A percentile compares a stretch with the other conserved stretches of the same genome.
These are phyloP conservation scores for Boletellus deceptivus DNA, from an alignment of 1,284 basidiomycete genomes.

Conservation along the genomic window DNA sequence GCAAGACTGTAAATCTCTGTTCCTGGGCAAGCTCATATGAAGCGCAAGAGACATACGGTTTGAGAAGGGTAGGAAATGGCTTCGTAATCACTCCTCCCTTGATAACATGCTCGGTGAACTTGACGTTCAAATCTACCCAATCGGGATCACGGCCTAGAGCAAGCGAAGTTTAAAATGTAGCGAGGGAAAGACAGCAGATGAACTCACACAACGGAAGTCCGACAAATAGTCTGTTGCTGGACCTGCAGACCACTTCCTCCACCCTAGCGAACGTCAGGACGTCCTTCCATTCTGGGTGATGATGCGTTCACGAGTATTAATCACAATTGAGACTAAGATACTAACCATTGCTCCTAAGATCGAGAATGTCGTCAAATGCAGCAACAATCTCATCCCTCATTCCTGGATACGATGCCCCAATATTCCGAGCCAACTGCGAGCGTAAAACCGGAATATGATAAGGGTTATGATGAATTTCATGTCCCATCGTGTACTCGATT, in stretches of 20 bases:
- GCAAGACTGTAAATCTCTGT: neutral
- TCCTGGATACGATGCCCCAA: conserved; percentile 23
- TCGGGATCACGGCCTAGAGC: conserved; percentile 27
- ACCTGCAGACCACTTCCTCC: conserved; percentile 30
- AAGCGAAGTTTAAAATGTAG: neutral
- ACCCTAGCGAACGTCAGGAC: conserved; percentile 9
- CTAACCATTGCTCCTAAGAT: conserved; percentile 7
- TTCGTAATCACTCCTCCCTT: conserved; percentile 25
- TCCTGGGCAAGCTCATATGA: neutral
- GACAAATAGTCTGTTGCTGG: conserved; percentile 39
- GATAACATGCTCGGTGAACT: conserved; percentile 33
- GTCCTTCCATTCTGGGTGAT: conserved; percentile 18
- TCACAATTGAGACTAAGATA: too few species aligned
- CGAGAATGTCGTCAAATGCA: conserved; percentile 26
- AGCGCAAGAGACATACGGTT: conserved; percentile 32
- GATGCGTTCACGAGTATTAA: too few species aligned
- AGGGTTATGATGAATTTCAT: conserved; percentile 17
- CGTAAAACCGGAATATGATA: conserved; percentile 30
- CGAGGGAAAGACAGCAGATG: neutral
- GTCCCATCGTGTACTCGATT: conserved; percentile 29
- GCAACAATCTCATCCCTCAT: conserved; percentile 33
- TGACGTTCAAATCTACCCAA: conserved; percentile 36
- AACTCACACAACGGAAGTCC: conserved; percentile 31
- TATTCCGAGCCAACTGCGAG: conserved; percentile 31
- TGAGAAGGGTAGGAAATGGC: conserved; percentile 38